Conservation (phyloP, 164 flowering plant species). For the Macadamia tetraphylla region DNA sequence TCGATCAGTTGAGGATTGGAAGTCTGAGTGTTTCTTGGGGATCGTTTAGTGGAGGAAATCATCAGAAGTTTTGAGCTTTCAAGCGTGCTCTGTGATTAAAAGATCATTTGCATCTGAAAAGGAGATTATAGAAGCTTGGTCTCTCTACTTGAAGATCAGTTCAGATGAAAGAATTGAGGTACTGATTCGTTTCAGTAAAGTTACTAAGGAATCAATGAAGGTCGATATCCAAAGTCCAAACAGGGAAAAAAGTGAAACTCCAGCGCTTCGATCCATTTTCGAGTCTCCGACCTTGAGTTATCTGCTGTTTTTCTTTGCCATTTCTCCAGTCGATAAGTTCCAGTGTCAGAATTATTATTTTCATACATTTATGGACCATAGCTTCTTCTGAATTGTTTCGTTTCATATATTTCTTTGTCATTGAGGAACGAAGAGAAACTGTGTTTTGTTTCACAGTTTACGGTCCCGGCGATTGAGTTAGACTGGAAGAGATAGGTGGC, state of each 20-base stretch:
- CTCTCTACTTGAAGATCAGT: conserved; percentile 2
- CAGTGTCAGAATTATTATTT: neutral
- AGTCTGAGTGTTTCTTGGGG: neutral
- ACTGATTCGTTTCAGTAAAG: neutral
- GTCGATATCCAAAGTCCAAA: neutral
- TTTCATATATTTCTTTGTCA: too few species aligned
- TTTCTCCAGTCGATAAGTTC: neutral
- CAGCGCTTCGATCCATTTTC: neutral
- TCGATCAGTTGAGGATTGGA: conserved; percentile 4
- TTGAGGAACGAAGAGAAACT: conserved; percentile 17
- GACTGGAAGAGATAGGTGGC: conserved; percentile 15
- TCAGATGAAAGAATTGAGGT: conserved; percentile 4
- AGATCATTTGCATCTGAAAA: neutral
- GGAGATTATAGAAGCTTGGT: neutral
- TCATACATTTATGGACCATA: neutral
- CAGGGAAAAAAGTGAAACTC: neutral
- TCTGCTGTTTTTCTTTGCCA: neutral
- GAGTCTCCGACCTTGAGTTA: neutral
- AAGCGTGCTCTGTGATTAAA: neutral
- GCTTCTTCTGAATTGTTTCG: neutral
- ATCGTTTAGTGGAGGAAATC: neutral
- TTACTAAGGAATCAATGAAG: neutral
- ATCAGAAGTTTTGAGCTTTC: neutral
- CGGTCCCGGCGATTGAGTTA: conserved; percentile 37
- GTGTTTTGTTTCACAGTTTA: conserved; percentile 13